These are phyloP conservation scores for Pseudotsuga menziesii DNA, from an alignment of 75 land plant species.

Conservation along the genomic window DNA sequence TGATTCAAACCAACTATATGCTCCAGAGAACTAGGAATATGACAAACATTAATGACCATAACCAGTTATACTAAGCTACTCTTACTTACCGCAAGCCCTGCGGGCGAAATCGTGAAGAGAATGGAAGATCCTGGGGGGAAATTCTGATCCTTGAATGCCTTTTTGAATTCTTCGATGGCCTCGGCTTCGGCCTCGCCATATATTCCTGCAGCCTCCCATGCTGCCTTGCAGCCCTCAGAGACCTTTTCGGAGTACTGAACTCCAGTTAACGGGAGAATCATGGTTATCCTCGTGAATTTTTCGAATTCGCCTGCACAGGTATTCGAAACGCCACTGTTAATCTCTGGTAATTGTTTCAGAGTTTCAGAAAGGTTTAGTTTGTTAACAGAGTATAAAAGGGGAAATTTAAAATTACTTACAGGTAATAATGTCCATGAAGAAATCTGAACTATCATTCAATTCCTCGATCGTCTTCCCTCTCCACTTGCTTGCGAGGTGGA, in stretches of 20 bases:
- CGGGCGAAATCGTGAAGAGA: constrained; percentile 36
- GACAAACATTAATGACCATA: too few species aligned
- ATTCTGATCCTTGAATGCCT: constrained; percentile 44
- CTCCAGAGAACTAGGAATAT: too few species aligned
- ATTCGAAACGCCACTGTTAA: too few species aligned
- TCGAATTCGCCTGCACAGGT: constrained; percentile 12
- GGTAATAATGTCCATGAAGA: constrained; percentile 45
- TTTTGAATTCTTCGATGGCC: constrained; percentile 37
- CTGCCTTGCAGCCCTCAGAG: constrained; percentile 47
- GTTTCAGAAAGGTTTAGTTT: too few species aligned
- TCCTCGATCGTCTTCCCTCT: constrained; percentile 50
- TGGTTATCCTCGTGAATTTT: constrained; percentile 35
- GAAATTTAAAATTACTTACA: constrained; percentile 17
- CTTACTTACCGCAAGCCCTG: constrained; percentile 18
- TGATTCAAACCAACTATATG: too few species aligned
- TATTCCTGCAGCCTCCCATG: constrained; percentile 35
- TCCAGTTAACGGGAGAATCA: constrained; percentile 49
- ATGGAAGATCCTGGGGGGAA: constrained; percentile 64
- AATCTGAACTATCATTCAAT: constrained; percentile 28
- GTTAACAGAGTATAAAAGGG: too few species aligned
- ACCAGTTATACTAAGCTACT: too few species aligned
- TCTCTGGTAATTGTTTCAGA: too few species aligned
- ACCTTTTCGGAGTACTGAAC: constrained; percentile 65
- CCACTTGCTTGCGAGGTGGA: constrained; percentile 42
- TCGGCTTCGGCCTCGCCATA: constrained; percentile 33